Evolutionary conservation across 352 stramenopile species (phyloP).

Genomic region (Phytophthora pinifolia): DNA sequence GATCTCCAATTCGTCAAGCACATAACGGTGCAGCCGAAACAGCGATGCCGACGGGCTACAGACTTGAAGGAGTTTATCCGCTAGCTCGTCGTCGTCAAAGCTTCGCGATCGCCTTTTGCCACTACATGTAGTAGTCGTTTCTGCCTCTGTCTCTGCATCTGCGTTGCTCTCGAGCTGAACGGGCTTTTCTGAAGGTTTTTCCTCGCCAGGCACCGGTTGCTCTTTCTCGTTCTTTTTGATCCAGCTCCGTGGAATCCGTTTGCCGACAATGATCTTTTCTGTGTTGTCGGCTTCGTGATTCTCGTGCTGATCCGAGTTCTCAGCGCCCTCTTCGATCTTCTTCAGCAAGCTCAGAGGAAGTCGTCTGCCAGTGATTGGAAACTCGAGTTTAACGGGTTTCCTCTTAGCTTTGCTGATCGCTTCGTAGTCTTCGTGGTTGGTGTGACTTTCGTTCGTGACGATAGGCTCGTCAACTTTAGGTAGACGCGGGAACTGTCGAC

Average conservation of each 20-base stretch:
- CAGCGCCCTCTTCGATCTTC: neutral
- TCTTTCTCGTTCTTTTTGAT: neutral
- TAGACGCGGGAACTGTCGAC: constrained; percentile 52
- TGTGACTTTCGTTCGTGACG: neutral
- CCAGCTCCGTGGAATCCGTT: neutral
- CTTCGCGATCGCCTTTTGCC: constrained; percentile 4
- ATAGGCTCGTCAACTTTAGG: constrained; percentile 7
- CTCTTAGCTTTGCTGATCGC: neutral
- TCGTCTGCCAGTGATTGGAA: too few species aligned
- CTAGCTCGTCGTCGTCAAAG: constrained; percentile 38
- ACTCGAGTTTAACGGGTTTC: too few species aligned
- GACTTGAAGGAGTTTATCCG: constrained; percentile 30
- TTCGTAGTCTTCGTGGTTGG: neutral
- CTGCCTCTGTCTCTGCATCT: neutral
- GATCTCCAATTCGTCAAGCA: constrained; percentile 46
- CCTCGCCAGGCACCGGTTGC: neutral
- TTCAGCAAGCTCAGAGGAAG: constrained; percentile 3
- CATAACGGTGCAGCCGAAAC: constrained; percentile 57
- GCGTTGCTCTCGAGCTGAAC: neutral
- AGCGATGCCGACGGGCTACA: constrained; percentile 64
- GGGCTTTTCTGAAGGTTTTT: neutral
- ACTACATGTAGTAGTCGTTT: neutral
- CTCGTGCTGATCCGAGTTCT: neutral
- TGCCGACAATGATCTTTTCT: neutral
- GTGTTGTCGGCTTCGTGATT: constrained; percentile 2